Base-by-base conservation (phyloP, 257 asterid species). In the Agastache rugosa region DNA sequence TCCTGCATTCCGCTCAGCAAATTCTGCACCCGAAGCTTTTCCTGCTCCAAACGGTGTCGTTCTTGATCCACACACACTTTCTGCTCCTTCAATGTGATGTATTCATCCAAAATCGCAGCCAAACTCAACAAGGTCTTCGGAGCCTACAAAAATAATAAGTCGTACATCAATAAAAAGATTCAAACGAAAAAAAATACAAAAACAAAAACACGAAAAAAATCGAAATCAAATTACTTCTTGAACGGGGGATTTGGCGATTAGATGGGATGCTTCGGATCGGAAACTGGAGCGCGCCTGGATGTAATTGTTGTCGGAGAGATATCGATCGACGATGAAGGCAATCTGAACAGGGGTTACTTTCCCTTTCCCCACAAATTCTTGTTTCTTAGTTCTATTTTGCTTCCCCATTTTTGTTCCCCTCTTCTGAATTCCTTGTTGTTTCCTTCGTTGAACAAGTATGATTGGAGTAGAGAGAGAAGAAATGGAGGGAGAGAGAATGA, bases 281-380 rank as follows among this genome's bases (percentile, higher is more conserved):
- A 94, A 94, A 60, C 76, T 64, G 73, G 90, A 73, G 47, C 97
- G 90, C 6, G 97, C 77, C n/a, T 78, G 82, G 31, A 78, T 37
- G 67, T 62, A 90, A 23, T 50, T 63, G 77, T 86, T 94, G 83
- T 94, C 97, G 34, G 82, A 77, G 58, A 94, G 95, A 78, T 94
- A 94, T 0, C 99, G 95, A 16, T 94, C 97, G n/a, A 94, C 99
- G 75, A 94, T 84, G 89, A 92, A 94, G 0, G 97, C 99, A 0
- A 92, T 70, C 84, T 94, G 97, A 17, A 89, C 87, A 1, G 96
- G 93, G 3, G 96, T 90, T 4, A 94, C 90, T 44, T 92, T 89
- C 51, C 99, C 99, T 75, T 89, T 92, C 8, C 97, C 99, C 0
- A 94, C 67, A 29, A 54, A 75, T 19, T 88, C 95, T 14, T 84